Base-by-base conservation (phyloP, 169 alveolate species). In the Miamiensis avidus region DNA sequence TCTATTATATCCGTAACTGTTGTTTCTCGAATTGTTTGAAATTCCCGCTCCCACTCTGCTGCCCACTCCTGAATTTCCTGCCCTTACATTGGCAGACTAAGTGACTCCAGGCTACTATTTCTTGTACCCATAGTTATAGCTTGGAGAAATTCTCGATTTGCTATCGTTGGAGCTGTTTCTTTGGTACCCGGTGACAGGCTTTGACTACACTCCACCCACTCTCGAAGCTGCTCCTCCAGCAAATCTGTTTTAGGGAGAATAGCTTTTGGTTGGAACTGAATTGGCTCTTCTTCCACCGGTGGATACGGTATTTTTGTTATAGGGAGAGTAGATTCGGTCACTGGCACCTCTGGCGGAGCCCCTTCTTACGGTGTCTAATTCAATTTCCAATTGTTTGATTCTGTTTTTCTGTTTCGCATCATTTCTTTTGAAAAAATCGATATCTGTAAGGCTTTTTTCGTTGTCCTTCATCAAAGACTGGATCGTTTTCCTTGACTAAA, bases 311-410 rank as follows among this genome's bases (percentile, higher is more conserved):
- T 86, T 72, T 29, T 75, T 86, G 31, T 77, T 86, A 28, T 86
- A 81, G 0, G 87, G 87, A 27, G 90, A 86, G 75, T 86, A 86
- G 30, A 86, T 65, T 31, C 90, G 77, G 32, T 86, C 90, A 25
- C 84, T 86, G 26, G 78, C 78, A 27, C 87, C 87, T 65, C 75
- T 86, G 27, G 83, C 49, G 27, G 74, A 69, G 26, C 79, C 77
- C 65, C 78, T 86, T 75, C 81, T 86, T 1, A 86, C 76, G 31
- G 73, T 78, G n/a, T 81, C 83, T 31, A 86, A 49, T 74, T 86
- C 90, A 25, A 73, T 75, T 81, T 86, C 90, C 65, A 86, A 64
- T 75, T 86, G 64, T 78, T 34, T 86, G 25, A 86, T 86, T 31
- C 90, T 74, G 15, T 76, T 64, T 72, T 86, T 86, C 74, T 86